A percentile compares a stretch with the other conserved stretches of the same genome.
Evolutionary conservation across 2,329 filamentous ascomycete genomes (phyloP).

Genomic region (Ophiostoma quercus): DNA sequence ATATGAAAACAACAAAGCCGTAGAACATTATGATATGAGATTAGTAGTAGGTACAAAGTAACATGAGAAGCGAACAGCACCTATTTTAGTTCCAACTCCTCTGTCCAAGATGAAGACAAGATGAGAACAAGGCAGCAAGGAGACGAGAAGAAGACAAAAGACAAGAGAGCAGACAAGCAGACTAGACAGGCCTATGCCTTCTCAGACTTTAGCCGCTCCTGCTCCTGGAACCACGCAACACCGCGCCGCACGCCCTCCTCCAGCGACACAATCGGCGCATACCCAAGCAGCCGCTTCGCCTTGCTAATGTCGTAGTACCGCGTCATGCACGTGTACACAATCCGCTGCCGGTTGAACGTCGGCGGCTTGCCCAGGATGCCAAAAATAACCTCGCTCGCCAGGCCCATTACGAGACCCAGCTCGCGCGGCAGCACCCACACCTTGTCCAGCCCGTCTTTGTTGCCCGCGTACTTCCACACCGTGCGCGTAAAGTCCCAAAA

Average conservation of each 20-base stretch:
- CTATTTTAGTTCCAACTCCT: neutral
- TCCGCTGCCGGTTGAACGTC: conserved; percentile 55
- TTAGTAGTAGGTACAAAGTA: conserved; percentile 4
- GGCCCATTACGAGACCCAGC: conserved; percentile 49
- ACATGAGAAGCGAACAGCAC: neutral
- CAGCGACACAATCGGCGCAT: conserved; percentile 60
- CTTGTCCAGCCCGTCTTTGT: conserved; percentile 46
- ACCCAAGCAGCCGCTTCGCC: conserved; percentile 65
- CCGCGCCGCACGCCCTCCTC: conserved; percentile 57
- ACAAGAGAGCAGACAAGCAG: neutral
- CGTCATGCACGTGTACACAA: conserved; percentile 67
- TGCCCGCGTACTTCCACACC: conserved; percentile 64
- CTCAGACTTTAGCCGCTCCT: conserved; percentile 39
- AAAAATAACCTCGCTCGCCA: conserved; percentile 49
- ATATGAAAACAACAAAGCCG: too few relatives aligned
- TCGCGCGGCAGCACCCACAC: conserved; percentile 52
- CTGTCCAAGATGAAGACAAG: neutral
- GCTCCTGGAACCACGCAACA: conserved; percentile 51
- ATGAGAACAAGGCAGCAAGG: neutral
- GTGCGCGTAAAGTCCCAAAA: conserved; percentile 85
- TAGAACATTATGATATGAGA: neutral
- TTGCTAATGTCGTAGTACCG: conserved; percentile 74
- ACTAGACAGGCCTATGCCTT: conserved; percentile 16
- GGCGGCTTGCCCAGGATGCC: conserved; percentile 47
- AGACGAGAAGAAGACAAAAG: neutral